Evolutionary conservation across 2,329 filamentous ascomycete species (phyloP).

Genomic region (Davidsoniella virescens): DNA sequence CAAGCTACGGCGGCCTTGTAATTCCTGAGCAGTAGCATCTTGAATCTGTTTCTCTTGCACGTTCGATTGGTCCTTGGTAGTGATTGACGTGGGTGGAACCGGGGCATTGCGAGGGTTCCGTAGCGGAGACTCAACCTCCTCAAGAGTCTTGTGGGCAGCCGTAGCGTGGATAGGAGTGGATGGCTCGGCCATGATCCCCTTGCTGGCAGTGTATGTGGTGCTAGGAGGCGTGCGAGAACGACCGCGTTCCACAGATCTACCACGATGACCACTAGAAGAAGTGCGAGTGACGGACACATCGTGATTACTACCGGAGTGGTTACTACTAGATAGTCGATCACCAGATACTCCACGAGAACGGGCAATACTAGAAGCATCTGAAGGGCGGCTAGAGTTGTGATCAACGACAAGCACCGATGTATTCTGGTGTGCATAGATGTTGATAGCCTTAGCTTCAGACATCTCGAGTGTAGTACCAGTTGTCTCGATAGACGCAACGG

Average conservation of each 20-base stretch:
- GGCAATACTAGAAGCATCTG: constrained; percentile 26
- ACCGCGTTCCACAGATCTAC: constrained; percentile 1
- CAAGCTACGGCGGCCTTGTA: constrained; percentile 27
- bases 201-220: neutral
- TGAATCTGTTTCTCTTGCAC: too few relatives aligned
- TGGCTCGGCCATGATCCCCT: neutral
- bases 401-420: constrained; percentile 45
- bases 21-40: neutral
- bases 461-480: constrained; percentile 44
- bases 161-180: constrained; percentile 18
- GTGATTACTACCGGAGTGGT: neutral
- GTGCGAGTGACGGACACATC: neutral
- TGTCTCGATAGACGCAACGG: constrained; percentile 44
- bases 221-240: constrained; percentile 4
- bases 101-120: constrained; percentile 46
- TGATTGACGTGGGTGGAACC: constrained; percentile 26
- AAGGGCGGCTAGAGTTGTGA: constrained; percentile 32
- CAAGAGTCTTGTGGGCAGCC: constrained; percentile 31
- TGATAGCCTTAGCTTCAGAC: constrained; percentile 45
- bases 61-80: neutral
- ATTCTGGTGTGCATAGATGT: constrained; percentile 48
- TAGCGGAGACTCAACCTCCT: constrained; percentile 44
- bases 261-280: neutral
- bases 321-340: constrained; percentile 1
- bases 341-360: constrained; percentile 12